Evolutionary conservation across 2,329 filamentous ascomycete genomes (phyloP), one percentile per base, ranked within the genome.

Genomic region (Exophiala oligosperma): DNA sequence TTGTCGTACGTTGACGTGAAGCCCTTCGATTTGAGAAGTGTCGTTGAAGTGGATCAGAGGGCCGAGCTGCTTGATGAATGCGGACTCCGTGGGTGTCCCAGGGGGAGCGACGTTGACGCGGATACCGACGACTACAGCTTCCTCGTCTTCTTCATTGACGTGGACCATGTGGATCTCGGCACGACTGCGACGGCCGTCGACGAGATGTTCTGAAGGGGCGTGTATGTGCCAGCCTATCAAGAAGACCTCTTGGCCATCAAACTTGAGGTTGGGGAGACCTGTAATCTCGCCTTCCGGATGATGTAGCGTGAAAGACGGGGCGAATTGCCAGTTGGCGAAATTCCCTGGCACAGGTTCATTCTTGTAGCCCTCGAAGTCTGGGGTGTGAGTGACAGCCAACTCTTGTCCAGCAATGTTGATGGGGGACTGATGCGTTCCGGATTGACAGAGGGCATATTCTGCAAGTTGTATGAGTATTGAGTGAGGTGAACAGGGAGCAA

Each of bases 171-270:
- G 79, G 21, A 81, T 67, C 62, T 82, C 79, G 37, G 77, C 77
- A 59, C 75, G 49, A 35, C 57, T 60, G 11, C 74, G 72, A 38
- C 73, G 69, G 35, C 75, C 75, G 48, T 74, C 69, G 3, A 82
- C 72, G 2, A 72, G 71, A 66, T 82, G 80, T 56, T 82, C 79
- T 4, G 78, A 77, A 0, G 80, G 79, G 0, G 77, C 66, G 64
- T 82, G 80, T 49, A 81, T 76, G 69, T 82, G 80, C 78, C 78
- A 82, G 48, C 78, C 77, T 41, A 70, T 72, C 7, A 82, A 70
- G 65, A 79, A 81, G 23, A 77, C 71, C 1, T 76, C 80, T 59
- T 74, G 69, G 66, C 79, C 75, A 52, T 80, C 76, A 66, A 75
- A 80, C 1, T 69, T 73, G 57, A 81, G 68, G 46, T 71, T 71